phyloP scores from a whole-genome alignment of 139 green algal species.

The Chlorella sp. region DNA sequence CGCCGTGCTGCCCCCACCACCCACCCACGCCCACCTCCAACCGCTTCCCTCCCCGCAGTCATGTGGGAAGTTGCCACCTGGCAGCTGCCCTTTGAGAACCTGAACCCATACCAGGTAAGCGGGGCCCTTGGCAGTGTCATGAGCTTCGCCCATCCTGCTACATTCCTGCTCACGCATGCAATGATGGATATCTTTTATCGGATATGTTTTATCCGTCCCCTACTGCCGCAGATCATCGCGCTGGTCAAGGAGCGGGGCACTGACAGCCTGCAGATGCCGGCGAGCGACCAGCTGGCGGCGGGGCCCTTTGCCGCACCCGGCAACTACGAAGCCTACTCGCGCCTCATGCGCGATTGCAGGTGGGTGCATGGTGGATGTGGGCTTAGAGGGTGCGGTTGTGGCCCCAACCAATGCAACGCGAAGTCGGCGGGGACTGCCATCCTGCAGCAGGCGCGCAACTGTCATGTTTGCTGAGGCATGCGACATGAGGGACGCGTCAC shows the following conservation, averaged over 20 bases:
- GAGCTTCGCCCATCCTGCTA: background rate
- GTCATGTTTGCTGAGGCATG: too few relatives aligned
- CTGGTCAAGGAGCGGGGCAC: background rate
- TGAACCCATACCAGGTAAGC: background rate
- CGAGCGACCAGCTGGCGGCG: background rate
- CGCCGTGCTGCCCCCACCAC: background rate
- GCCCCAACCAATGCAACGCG: too few relatives aligned
- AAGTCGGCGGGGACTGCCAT: too few relatives aligned
- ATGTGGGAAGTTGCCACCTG: background rate
- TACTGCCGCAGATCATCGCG: background rate
- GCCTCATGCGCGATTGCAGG: background rate
- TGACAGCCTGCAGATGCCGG: background rate
- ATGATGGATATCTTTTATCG: too few relatives aligned
- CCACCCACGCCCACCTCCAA: background rate
- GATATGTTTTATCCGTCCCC: too few relatives aligned
- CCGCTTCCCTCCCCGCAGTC: background rate
- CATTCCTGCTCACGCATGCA: background rate
- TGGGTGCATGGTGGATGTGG: too few relatives aligned
- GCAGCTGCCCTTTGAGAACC: constrained; percentile 1
- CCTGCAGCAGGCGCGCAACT: too few relatives aligned
- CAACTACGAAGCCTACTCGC: background rate
- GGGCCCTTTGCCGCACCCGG: background rate
- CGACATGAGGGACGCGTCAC: too few relatives aligned
- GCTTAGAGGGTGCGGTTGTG: too few relatives aligned
- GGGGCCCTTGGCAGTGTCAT: background rate